Base-by-base conservation (phyloP, 1,284 basidiomycete genomes). In the Sporisorium exsertum region DNA sequence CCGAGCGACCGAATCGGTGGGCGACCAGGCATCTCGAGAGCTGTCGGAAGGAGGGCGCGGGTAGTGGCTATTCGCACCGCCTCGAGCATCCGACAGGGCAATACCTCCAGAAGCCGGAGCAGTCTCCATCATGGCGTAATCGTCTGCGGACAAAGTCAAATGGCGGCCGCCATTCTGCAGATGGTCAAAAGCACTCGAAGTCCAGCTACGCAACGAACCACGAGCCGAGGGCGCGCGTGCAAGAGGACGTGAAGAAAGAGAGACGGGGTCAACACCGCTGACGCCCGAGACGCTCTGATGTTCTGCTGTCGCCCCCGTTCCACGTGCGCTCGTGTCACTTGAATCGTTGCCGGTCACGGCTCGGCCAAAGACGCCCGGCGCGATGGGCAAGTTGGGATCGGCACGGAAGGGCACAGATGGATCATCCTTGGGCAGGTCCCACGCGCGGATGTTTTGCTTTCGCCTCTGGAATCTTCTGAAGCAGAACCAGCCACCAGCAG, bases 201-300 rank as follows among this genome's bases (percentile, higher is more conserved):
- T 68, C 73, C 73, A 76, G 52, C 73, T 72, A 6, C 73, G 64
- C 62, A 76, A 37, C 9, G 73, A 76, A 26, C 20, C 61, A 10
- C 73, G 68, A n/a, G 20, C 42, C 6, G 73, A 71, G 5, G 61
- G 43, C 5, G 56, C 66, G 40, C 69, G 72, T 15, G 58, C 59
- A 6, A 70, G 60, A 3, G 61, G 72, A 15, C 61, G 58, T 20
- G 50, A 55, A 16, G 50, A 46, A 26, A 72, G 70, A 8, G 57
- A 59, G 13, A 63, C 53, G 22, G 70, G 70, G 32, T 72, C 70
- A 46, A 58, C 57, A 62, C 55, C 56, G 64, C 64, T 68, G n/a
- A 33, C 64, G 2, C 53, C 71, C 20, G 72, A 69, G 33, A 69
- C 15, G 26, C 72, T 69, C 26, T n/a, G 43, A 13, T 58, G 62